Base-by-base conservation (phyloP, 176 grass and related monocot genomes). In the Aegilops umbellulata region DNA sequence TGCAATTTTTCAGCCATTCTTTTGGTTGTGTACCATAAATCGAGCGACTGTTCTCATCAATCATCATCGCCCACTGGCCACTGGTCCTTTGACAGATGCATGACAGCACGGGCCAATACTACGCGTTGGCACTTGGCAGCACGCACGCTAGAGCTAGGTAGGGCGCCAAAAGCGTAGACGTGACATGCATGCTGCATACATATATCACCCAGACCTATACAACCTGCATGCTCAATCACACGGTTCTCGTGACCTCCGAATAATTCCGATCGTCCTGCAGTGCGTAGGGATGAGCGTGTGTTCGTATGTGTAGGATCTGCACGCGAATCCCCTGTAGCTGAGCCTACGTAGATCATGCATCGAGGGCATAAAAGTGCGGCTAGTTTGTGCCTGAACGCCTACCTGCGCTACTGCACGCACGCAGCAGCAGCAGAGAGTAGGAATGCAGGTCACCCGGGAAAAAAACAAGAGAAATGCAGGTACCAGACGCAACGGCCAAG, bases 291-390 rank as follows among this genome's bases (percentile, higher is more conserved):
- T 19, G 66, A 60, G 71, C 53, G 66, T 22, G 24, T 12, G 6
- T 24, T 46, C 3, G 44, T 70, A 30, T 42, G 11, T 49, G 31
- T 55, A 66, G 49, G 47, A 24, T 69, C 71, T 74, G 71, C 62
- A 46, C 41, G 62, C 46, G 11, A 53, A 6, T 63, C 12, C 27
- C 22, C 29, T 49, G 36, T 73, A 74, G 70, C 60, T 12, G 17
- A 55, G 22, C 61, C 61, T 49, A 6, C 7, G 6, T 66, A 67
- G 71, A 27, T 49, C n/a, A 16, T 74, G 70, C 39, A 44, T 25
- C 71, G 71, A 74, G n/a, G 14, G 58, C 72, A 78, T 88, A 73
- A 47, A 47, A 88, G 80, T 60, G 86, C 71, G 71, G 86, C 69
- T 82, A 82, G 26, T 24, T 24, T 64, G 36, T 13, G 38, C 35